Evolutionary conservation across 495 filamentous ascomycete species (phyloP), one percentile per base, ranked within the genome.

Genomic region (Glonium stellatum): DNA sequence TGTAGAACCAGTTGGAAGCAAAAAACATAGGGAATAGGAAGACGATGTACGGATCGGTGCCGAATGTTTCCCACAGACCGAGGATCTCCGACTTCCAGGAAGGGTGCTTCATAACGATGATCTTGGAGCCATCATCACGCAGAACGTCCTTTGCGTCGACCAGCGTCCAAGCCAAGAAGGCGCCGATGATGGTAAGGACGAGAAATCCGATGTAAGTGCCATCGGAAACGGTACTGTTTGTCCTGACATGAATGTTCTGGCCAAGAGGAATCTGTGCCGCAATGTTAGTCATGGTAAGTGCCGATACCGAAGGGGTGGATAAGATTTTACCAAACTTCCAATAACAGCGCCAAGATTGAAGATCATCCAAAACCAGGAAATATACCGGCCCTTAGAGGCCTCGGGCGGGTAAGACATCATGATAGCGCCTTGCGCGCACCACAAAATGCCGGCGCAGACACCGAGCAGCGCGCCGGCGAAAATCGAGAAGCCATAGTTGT

Each of bases 371-470:
- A 97, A 96, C 71, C 83, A 81, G 39, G 87, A 86, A 69, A 96
- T 95, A 68, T 87, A 97, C 39, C 87, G 82, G 46, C 92, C 92
- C 75, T 96, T 96, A 54, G 82, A 76, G 15, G 80, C 73, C 69
- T 96, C 91, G 39, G 79, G 76, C 1, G 92, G 92, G 72, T 97
- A 96, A 57, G 86, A 84, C 85, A 96, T 91, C 92, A 97, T 96
- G 69, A 97, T 87, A 23, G 90, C 88, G 58, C 92, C 92, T 73
- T 97, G 92, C 0, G 90, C 92, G 58, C 84, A 87, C 92, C 91
- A 97, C 37, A 96, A 78, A 37, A 96, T 74, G 67, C 88, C 91
- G 23, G 88, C 91, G 73, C 89, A 95, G 47, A 89, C 73, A 77
- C 82, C 82, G 15, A 85, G 74, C 34, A 84, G 59, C 5, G 77